Evolutionary conservation across 2,329 filamentous ascomycete genomes (phyloP).

Genomic region (Cladosporium sp.): DNA sequence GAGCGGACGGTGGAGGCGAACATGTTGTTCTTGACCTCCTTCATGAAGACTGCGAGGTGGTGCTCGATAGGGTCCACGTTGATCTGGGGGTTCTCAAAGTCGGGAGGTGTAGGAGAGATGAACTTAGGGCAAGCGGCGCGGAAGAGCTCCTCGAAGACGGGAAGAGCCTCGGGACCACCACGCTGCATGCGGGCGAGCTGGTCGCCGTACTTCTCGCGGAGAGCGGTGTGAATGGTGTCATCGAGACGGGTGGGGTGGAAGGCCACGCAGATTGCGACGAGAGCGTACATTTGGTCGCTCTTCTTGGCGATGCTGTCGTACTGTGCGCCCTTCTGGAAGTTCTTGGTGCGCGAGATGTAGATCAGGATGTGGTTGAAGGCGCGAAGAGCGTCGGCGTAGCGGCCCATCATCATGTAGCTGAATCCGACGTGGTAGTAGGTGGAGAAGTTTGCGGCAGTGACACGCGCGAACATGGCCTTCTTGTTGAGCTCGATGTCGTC

Average conservation of each 20-base stretch:
- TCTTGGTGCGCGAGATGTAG: slow-evolving; percentile 98
- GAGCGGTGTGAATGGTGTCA: slow-evolving; percentile 96
- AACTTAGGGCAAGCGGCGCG: slow-evolving; percentile 97
- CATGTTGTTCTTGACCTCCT: slow-evolving; percentile 99
- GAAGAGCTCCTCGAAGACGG: slow-evolving; percentile 98
- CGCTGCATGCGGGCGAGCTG: slow-evolving; percentile 96
- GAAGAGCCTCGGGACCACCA: slow-evolving; percentile 89
- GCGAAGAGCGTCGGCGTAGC: slow-evolving; percentile 97
- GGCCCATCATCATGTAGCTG: slow-evolving; percentile 99
- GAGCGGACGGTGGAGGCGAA: slow-evolving; percentile 96
- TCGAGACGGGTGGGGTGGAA: slow-evolving; percentile 96
- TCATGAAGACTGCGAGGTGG: slow-evolving; percentile 97
- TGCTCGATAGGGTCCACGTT: slow-evolving; percentile 98
- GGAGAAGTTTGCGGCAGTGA: slow-evolving; percentile 99
- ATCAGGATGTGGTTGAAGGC: slow-evolving; percentile 99
- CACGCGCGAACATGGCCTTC: slow-evolving; percentile 98
- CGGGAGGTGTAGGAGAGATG: slow-evolving; percentile 93
- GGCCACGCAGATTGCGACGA: slow-evolving; percentile 97
- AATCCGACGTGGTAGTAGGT: slow-evolving; percentile 99
- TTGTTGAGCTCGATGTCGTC: slow-evolving; percentile 99
- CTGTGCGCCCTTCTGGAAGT: slow-evolving; percentile 98
- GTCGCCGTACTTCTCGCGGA: slow-evolving; percentile 98
- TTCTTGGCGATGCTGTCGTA: slow-evolving; percentile 99
- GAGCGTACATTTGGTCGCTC: slow-evolving; percentile 99
- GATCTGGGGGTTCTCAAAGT: slow-evolving; percentile 93